Evolutionary conservation across 495 filamentous ascomycete species (phyloP).

Genomic region (Penicillium mononematosum): DNA sequence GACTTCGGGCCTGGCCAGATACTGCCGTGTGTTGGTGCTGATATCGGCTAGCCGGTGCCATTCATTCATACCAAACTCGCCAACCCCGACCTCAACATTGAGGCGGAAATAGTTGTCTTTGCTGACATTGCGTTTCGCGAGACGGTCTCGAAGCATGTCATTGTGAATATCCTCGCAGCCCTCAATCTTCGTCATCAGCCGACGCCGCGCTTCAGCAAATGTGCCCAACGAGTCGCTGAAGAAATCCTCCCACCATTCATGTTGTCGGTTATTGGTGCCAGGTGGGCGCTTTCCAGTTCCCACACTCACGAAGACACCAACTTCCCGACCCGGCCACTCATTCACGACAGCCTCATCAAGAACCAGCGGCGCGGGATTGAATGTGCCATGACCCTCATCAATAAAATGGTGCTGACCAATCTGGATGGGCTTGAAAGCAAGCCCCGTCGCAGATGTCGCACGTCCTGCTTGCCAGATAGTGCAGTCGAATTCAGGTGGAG

Average conservation of each 20-base stretch:
- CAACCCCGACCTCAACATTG: slow-evolving; percentile 95
- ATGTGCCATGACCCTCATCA: slow-evolving; percentile 88
- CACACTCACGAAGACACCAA: slow-evolving; percentile 86
- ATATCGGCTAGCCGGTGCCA: slow-evolving; percentile 93
- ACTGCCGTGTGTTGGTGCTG: slow-evolving; percentile 82
- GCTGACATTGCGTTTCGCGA: slow-evolving; percentile 74
- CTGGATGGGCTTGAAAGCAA: slow-evolving; percentile 94
- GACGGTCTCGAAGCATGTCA: slow-evolving; percentile 71
- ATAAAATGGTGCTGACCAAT: slow-evolving; percentile 92
- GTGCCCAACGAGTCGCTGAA: slow-evolving; percentile 68
- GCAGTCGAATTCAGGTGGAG: slow-evolving; percentile 82
- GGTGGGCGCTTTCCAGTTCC: slow-evolving; percentile 87
- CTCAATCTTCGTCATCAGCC: slow-evolving; percentile 86
- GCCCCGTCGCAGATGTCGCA: slow-evolving; percentile 85
- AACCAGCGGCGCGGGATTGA: slow-evolving; percentile 81
- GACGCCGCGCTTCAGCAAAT: slow-evolving; percentile 83
- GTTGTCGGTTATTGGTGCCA: slow-evolving; percentile 62
- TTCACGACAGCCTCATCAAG: slow-evolving; percentile 88
- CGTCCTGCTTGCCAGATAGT: slow-evolving; percentile 95
- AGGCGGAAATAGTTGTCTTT: slow-evolving; percentile 94
- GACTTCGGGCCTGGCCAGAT: slow-evolving; percentile 71
- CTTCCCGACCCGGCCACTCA: slow-evolving; percentile 90
- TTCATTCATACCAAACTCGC: slow-evolving; percentile 98
- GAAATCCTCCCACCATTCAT: slow-evolving; percentile 91
- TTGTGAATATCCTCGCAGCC: slow-evolving; percentile 91